These are phyloP conservation scores for Coprinopsis strossmayeri DNA, from an alignment of 768 basidiomycete genomes.

Conservation along the genomic window DNA sequence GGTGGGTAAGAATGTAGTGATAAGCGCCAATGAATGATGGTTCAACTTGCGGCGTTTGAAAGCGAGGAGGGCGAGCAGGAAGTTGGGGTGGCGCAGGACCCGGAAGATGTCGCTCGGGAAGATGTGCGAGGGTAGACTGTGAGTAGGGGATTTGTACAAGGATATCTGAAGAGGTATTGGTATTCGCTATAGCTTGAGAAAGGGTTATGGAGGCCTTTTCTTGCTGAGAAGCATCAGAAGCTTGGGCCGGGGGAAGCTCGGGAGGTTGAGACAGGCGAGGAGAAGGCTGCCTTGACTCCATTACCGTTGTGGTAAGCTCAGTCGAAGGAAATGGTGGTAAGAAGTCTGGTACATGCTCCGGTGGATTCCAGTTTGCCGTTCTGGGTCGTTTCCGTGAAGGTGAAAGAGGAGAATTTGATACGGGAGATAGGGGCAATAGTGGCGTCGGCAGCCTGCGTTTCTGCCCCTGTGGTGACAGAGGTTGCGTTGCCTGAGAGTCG, in stretches of 20 bases:
- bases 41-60: slow-evolving; percentile 51
- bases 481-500: slow-evolving; percentile 13
- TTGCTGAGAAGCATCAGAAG: slow-evolving; percentile 17
- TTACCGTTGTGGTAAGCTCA: slow-evolving; percentile 21
- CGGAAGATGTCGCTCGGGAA: slow-evolving; percentile 68
- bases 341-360: slow-evolving; percentile 58
- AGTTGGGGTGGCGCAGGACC: slow-evolving; percentile 23
- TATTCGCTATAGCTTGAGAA: slow-evolving; percentile 36
- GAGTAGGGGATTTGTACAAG: slow-evolving; percentile 67
- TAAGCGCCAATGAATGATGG: slow-evolving; percentile 63
- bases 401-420: slow-evolving; percentile 46
- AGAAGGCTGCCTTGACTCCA: slow-evolving; percentile 24
- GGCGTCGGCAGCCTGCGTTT: slow-evolving; percentile 29
- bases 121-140: slow-evolving; percentile 59
- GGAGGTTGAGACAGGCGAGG: slow-evolving; percentile 25
- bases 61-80: slow-evolving; percentile 17
- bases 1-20: slow-evolving; percentile 72
- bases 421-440: slow-evolving; percentile 45
- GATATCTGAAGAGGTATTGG: slow-evolving; percentile 56
- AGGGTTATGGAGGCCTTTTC: slow-evolving; percentile 36
- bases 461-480: slow-evolving; percentile 9
- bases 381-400: slow-evolving; percentile 54
- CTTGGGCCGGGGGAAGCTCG: slow-evolving; percentile 23
- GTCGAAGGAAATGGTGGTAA: slow-evolving; percentile 70
- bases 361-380: slow-evolving; percentile 51